Base-by-base conservation (phyloP, 2,329 filamentous ascomycete species). In the Thelonectria blattea region DNA sequence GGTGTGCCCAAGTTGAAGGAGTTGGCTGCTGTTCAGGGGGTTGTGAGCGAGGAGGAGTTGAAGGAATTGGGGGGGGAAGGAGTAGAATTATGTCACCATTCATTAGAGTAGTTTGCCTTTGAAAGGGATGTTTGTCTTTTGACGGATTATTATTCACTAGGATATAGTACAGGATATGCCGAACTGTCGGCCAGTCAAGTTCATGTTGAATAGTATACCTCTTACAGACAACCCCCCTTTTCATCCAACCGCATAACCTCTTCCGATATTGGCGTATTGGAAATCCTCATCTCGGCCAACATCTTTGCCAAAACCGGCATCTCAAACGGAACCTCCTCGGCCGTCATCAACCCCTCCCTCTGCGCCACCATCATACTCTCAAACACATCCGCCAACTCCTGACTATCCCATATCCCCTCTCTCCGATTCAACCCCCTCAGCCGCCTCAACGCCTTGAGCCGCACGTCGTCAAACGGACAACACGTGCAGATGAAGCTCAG, bases 41-140 rank as follows among this genome's bases (percentile, higher is more conserved):
- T 47, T 7, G 65, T 58, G 1, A n/a, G 18, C 0, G 55, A 64
- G 2, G 57, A 65, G 14, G 68, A 70, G 42, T 20, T 69, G 45
- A 43, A 57, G 12, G 14, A 32, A 54, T 20, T 54, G 15, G n/a
- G n/a, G n/a, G n/a, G n/a, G n/a, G n/a, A n/a, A n/a, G n/a, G n/a
- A n/a, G n/a, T n/a, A n/a, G n/a, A n/a, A n/a, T n/a, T n/a, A n/a
- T n/a, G n/a, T n/a, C n/a, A n/a, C n/a, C n/a, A n/a, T n/a, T n/a
- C n/a, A n/a, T n/a, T n/a, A n/a, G n/a, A n/a, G n/a, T n/a, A n/a
- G n/a, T n/a, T n/a, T n/a, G n/a, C n/a, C n/a, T n/a, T n/a, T n/a
- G 22, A 3, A 6, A 6, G 22, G 6, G 22, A 24, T n/a, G 22
- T 24, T 24, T 24, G 22, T 24, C 22, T 24, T 24, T 3, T 4